Evolutionary conservation across 2,329 filamentous ascomycete genomes (phyloP), one percentile per base, ranked within the genome.

Genomic region (Orbilia oligospora): DNA sequence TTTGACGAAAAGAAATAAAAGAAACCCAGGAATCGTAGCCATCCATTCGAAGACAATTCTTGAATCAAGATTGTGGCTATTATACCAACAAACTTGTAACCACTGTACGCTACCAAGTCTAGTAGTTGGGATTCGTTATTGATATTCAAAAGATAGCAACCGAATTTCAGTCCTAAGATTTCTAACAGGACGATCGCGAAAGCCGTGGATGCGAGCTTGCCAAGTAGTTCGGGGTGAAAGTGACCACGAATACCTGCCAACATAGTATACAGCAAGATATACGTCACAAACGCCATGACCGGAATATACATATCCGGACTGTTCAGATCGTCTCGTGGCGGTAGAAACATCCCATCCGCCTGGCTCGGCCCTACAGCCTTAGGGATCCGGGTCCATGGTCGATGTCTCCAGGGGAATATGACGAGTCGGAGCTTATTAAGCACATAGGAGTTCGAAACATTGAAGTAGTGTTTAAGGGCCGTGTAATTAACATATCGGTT

Each of bases 271-370:
- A 99, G 89, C 38, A 99, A 91, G 81, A 99, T 97, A 85, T 99
- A 99, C 24, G 96, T 99, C 56, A 98, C 94, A 67, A 99, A 88
- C 0, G 96, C 95, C 96, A 99, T 99, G 83, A 97, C 92, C 76
- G 94, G 94, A 82, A 99, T 99, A 86, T 99, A 99, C 94, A 99
- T 98, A 86, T 99, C 96, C 16, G 97, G 96, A 81, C 93, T 97
- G 86, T 99, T 99, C 85, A 98, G 88, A 83, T 99, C 96, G 84
- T 99, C 95, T 80, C 96, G 89, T 1, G 96, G 96, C 4, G 96
- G 93, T 6, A 97, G 88, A 85, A 96, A 99, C 87, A 91, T 91
- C 55, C 90, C 90, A 80, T 92, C 90, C 82, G 91, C 89, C 64
- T 91, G 89, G 83, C 89, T 90, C 71, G 90, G 89, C 20, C 91